Base-by-base conservation (phyloP, 2,329 filamentous ascomycete genomes). In the Aureobasidium sp. region DNA sequence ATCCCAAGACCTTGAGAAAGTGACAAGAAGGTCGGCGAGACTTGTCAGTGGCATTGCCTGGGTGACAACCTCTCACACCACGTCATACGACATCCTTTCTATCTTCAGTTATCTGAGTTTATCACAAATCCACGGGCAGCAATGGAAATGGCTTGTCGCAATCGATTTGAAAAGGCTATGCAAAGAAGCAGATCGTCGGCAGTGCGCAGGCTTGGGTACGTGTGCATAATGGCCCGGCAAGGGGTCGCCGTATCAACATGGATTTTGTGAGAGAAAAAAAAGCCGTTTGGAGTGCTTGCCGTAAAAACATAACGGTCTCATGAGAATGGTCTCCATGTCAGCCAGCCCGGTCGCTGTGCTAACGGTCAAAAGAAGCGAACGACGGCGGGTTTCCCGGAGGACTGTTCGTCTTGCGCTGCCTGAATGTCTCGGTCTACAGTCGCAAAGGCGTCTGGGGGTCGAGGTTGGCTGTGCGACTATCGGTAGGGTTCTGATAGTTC, bases 251-350 rank as follows among this genome's bases (percentile, higher is more conserved):
- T 38, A 22, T n/a, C 45, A 34, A 39, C 45, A 49, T 49, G 45
- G 45, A 30, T 35, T 24, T 10, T 49, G 40, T 6, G 25, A 29
- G 6, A 19, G 16, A 32, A 37, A 37, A 45, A 49, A 39, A 49
- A 49, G 34, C 45, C 32, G 45, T 49, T 49, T 49, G 22, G 45
- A 34, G 24, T 49, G 34, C 34, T 39, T n/a, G 32, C 45, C 45
- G 34, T 16, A 16, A 49, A 35, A 17, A 38, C 29, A n/a, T 14
- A 49, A 49, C 45, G 45, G 45, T 49, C 45, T 49, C 45, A 49
- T 49, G 45, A 19, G 34, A 49, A 48, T 49, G 45, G 45, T 49
- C 34, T 49, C 45, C 45, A 49, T 39, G 45, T 49, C 45, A 49
- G 45, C 45, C 34, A 37, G 32, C 45, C 35, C 34, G 24, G 34